Base-by-base conservation (phyloP, 2,329 filamentous ascomycete species). In the Ophiocordyceps camponoti-leonardi region DNA sequence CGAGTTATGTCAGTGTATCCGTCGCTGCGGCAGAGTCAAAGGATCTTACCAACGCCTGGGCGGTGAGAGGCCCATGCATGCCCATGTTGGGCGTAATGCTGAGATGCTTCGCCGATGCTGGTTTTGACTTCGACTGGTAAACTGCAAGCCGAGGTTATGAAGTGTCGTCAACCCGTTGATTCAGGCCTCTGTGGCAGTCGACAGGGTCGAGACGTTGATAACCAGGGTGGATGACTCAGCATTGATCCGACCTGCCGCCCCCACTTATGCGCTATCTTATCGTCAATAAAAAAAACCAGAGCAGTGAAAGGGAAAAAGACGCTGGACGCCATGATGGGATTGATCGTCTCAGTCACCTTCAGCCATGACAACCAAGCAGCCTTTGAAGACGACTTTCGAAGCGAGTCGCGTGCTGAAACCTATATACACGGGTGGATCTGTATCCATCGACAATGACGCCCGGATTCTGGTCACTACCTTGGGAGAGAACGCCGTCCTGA, bases 401-500 rank as follows among this genome's bases (percentile, higher is more conserved):
- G 77, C 83, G 48, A 75, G 75, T 52, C 79, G 83, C 56, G 84
- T 86, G 43, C 83, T 98, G 46, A 84, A 87, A 55, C 92, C 92
- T 19, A 90, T 96, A 44, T 95, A 92, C 59, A 94, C 90, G 2
- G 92, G 92, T 46, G 92, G 92, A 41, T 82, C 84, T 52, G 79
- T 94, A 48, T 79, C 86, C 28, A 74, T 96, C 49, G 86, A 90
- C 68, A 76, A 80, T 61, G 77, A 78, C 64, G 87, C 87, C 44
- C 77, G 77, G 55, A 77, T 96, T 50, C 72, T 98, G 46, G 90
- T 87, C 41, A 87, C 87, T 22, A 87, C 84, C 33, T 67, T 96
- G n/a, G 87, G 85, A 33, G 92, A 98, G 61, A 86, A 95, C 74
- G 88, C 79, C 18, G 67, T 96, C 45, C 69, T 98, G 53, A 92